Evolutionary conservation across 805 yeast species (phyloP).

Genomic region (Zygotorulaspora danielsina): DNA sequence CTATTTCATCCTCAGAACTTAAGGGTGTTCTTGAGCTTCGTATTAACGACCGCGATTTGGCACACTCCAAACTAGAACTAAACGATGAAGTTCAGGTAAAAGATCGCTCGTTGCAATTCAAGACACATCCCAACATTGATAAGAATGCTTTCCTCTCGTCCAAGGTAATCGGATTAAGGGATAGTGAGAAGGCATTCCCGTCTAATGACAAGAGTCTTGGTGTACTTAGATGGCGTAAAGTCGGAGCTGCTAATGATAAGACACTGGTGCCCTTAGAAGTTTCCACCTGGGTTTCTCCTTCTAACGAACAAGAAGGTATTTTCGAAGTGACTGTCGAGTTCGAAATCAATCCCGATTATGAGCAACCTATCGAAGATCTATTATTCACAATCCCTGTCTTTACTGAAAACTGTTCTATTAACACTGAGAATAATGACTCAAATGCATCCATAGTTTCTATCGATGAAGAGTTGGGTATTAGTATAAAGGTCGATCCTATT

Average conservation of each 20-base stretch:
- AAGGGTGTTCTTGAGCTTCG: slow-evolving; percentile 90
- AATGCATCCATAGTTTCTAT: slow-evolving; percentile 54
- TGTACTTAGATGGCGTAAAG: slow-evolving; percentile 87
- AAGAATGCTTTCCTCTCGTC: slow-evolving; percentile 57
- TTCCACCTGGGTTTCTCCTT: slow-evolving; percentile 77
- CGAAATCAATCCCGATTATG: slow-evolving; percentile 54
- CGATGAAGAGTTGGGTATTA: slow-evolving; percentile 60
- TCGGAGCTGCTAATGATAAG: slow-evolving; percentile 56
- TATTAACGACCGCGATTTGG: slow-evolving; percentile 68
- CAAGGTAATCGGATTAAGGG: slow-evolving; percentile 67
- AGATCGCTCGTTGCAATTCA: slow-evolving; percentile 56
- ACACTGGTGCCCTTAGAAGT: slow-evolving; percentile 59
- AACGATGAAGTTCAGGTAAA: slow-evolving; percentile 45
- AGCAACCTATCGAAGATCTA: slow-evolving; percentile 47
- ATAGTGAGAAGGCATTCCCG: slow-evolving; percentile 78
- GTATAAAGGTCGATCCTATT: slow-evolving; percentile 58
- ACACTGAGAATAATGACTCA: slow-evolving; percentile 44
- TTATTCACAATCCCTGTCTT: slow-evolving; percentile 60
- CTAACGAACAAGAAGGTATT: slow-evolving; percentile 49
- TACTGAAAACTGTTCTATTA: slow-evolving; percentile 50
- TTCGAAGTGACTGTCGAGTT: slow-evolving; percentile 84
- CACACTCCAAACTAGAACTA: slow-evolving; percentile 61
- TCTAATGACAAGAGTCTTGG: slow-evolving; percentile 86
- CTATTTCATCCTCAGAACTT: slow-evolving; percentile 62
- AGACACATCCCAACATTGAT: slow-evolving; percentile 96